Evolutionary conservation across 148 eudicot genomes (phyloP).

Genomic region (Chenopodium berlandieri): DNA sequence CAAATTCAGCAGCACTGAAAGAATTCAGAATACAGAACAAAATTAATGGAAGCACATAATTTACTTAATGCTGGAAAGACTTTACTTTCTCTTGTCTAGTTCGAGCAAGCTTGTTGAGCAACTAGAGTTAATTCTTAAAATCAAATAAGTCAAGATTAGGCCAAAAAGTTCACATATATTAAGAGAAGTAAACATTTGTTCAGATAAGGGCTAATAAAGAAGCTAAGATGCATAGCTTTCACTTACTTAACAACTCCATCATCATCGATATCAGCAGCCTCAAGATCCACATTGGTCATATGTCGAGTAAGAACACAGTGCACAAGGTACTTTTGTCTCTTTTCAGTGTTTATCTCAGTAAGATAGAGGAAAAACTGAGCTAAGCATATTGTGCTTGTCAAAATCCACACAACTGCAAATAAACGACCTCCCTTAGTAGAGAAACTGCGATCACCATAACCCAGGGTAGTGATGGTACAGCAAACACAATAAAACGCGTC

Average conservation of each 20-base stretch:
- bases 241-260: constrained; percentile 82
- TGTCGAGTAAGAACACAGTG: constrained; percentile 53
- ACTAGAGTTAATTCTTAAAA: background rate
- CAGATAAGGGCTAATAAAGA: background rate
- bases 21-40: constrained; percentile 4
- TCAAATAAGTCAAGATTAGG: background rate
- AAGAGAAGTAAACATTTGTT: background rate
- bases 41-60: background rate
- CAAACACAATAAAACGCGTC: constrained; percentile 94
- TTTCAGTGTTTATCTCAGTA: constrained; percentile 76
- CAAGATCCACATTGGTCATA: constrained; percentile 63
- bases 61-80: background rate
- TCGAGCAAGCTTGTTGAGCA: too few relatives aligned
- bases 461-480: constrained; percentile 80
- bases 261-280: constrained; percentile 82
- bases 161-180: background rate
- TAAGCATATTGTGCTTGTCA: constrained; percentile 65
- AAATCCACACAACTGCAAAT: constrained; percentile 82
- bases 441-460: constrained; percentile 89
- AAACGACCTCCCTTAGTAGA: constrained; percentile 70
- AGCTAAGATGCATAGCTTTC: background rate
- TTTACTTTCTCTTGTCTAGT: too few relatives aligned
- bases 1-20: constrained; percentile 77
- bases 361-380: constrained; percentile 73
- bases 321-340: constrained; percentile 48